Percentiles rank a stretch among this genome's conserved stretches.
These are phyloP conservation scores for Sphaerulina musiva DNA, from an alignment of 2,329 filamentous ascomycete species.

Conservation along the genomic window DNA sequence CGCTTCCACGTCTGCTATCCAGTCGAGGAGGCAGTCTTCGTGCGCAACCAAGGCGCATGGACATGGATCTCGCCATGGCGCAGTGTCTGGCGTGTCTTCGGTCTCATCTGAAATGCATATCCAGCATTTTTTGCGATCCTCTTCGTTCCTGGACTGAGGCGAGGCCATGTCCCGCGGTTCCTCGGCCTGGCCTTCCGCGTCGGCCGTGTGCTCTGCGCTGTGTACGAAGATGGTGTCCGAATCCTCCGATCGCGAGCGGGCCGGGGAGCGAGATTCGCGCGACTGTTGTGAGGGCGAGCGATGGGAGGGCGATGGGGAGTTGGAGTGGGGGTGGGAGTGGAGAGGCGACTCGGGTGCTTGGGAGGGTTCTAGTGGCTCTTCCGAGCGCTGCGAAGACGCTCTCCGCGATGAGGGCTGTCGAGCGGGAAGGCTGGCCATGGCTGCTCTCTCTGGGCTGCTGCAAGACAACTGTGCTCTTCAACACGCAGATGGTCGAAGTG, in stretches of 20 bases:
- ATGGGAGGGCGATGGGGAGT: too few relatives aligned
- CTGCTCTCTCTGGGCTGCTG: not conserved
- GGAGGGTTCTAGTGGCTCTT: conserved; percentile 7
- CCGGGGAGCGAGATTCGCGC: conserved; percentile 15
- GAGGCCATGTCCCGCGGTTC: conserved; percentile 6
- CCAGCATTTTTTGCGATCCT: conserved; percentile 54
- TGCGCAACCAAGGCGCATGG: conserved; percentile 86
- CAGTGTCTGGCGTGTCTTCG: conserved; percentile 55
- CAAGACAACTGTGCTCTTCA: not conserved
- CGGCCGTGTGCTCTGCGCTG: conserved; percentile 21
- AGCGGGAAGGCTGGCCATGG: conserved; percentile 41
- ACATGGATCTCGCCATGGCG: conserved; percentile 79
- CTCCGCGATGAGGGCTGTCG: conserved; percentile 23
- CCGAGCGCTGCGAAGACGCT: conserved; percentile 11
- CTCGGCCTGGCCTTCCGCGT: conserved; percentile 8
- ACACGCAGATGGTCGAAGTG: too few relatives aligned
- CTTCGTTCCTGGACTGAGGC: conserved; percentile 24
- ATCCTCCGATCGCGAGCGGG: conserved; percentile 38
- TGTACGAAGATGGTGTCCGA: conserved; percentile 44
- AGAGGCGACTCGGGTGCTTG: conserved; percentile 6
- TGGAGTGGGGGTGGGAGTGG: not conserved
- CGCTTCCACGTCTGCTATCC: conserved; percentile 83
- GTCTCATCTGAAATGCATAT: conserved; percentile 62
- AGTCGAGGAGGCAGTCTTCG: conserved; percentile 80
- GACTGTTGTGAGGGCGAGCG: conserved; percentile 1